Conservation (phyloP, 2,329 filamentous ascomycete genomes). For the Tolypocladium guangdongense region DNA sequence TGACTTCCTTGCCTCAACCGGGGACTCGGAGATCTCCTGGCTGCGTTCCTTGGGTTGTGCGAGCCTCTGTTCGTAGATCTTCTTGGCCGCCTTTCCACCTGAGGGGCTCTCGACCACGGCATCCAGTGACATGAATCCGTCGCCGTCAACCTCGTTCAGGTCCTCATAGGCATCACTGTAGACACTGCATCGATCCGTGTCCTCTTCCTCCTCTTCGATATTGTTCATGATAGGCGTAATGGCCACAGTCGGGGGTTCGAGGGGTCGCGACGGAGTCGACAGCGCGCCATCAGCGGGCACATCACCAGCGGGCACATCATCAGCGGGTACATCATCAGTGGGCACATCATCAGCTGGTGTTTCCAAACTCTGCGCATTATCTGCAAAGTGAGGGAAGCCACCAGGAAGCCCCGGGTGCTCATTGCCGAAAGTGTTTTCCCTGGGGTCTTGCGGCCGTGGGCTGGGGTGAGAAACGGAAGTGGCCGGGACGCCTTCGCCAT, state of each 20-base stretch:
- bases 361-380: conserved; percentile 1
- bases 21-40: not conserved
- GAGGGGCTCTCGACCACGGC: conserved; percentile 55
- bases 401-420: conserved; percentile 38
- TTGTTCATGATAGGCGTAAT: conserved; percentile 18
- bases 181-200: conserved; percentile 41
- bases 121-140: conserved; percentile 62
- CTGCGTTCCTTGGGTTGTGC: not conserved
- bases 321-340: not conserved
- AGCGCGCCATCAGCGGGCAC: not conserved
- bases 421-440: not conserved
- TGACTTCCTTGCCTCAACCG: not conserved
- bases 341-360: not conserved
- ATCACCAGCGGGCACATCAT: not conserved
- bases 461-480: conserved; percentile 36
- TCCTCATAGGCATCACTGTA: conserved; percentile 75
- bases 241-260: conserved; percentile 7
- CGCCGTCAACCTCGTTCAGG: conserved; percentile 50
- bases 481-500: conserved; percentile 20
- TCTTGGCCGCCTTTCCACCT: conserved; percentile 13
- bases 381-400: conserved; percentile 35
- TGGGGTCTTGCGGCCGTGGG: conserved; percentile 16
- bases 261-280: conserved; percentile 7
- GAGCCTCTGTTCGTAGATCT: conserved; percentile 6
- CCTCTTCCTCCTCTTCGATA: conserved; percentile 30